Base-by-base conservation (phyloP, 768 basidiomycete species). In the Rhodosporidiobolus sp. region DNA sequence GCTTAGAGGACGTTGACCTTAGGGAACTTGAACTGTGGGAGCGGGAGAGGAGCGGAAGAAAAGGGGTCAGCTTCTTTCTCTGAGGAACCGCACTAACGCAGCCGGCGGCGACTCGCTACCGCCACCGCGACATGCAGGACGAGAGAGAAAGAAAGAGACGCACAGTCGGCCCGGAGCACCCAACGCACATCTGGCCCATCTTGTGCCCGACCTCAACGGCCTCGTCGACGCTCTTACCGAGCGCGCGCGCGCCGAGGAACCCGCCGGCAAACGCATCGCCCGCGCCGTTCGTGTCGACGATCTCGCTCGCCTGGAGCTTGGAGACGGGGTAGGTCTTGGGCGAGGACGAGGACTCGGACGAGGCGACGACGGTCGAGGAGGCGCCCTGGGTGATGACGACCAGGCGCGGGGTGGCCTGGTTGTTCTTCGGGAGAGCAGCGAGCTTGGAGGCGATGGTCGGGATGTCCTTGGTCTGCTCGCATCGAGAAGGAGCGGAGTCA, bases 241-340 rank as follows among this genome's bases (percentile, higher is more conserved):
- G 81, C 63, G 91, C 88, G 67, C 87, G 84, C 3, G 89, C 94
- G 62, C 92, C 96, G 64, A 97, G 82, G 86, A 98, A 94, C 50
- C 91, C 96, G 69, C 95, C 96, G 34, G 94, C 93, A 78, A 99
- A 98, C 54, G 92, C 92, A 80, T 99, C 95, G 54, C 96, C 96
- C 30, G 96, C 96, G 63, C 92, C 96, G 82, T 99, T 99, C 59
- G 96, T 98, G 81, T 99, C 96, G 69, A 96, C 89, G 76, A 96
- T 94, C 81, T 88, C 78, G 52, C 83, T 85, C 65, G 85, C 84
- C 57, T 79, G 77, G 69, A 95, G 83, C 50, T 85, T 82, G 63
- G 83, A 79, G 61, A 95, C 91, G 7, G 83, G 68, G 81, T 84
- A 89, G 24, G 83, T 77, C 82, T 82, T 81, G 65, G 81, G 80